Base-by-base conservation (phyloP, 129 eudicot genomes). In the Tagetes erecta region DNA sequence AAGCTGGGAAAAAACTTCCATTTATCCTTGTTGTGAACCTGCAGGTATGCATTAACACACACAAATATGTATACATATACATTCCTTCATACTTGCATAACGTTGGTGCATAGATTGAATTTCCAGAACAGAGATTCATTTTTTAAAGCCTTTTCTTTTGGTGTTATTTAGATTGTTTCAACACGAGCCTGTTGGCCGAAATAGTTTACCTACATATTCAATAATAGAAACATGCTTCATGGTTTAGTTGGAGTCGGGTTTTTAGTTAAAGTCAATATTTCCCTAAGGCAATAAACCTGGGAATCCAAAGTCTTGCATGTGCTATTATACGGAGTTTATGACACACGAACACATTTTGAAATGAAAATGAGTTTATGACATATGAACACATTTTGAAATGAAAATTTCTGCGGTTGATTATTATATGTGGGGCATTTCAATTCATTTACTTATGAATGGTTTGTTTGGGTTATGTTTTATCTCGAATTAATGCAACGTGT, bases 11-110 rank as follows among this genome's bases (percentile, higher is more conserved):
- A 84, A 88, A 78, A 35, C 81, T 90, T 70, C 98, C 98, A 36
- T 94, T 94, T 82, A 70, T 94, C 87, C 88, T 94, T 55, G 72
- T 90, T 14, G 78, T 94, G 66, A 94, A 94, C 84, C 96, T 94
- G 62, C 86, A 86, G 98, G 97, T 94, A 80, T 67, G 81, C 70
- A 6, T 55, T 55, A 20, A 27, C 58, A 14, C 27, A 14, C 0
- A 14, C 34, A 0, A 20, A 55, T 55, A 3, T 55, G 6, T 55
- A 20, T 7, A 27, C 20, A 36, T 40, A 64, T 39, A 11, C 14
- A 57, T 11, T 55, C 52, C 63, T 55, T 51, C 44, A 72, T 51
- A 52, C 34, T 11, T 44, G 5, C 47, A 20, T 49, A 12, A 33
- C 41, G 35, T 70, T 1, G 3, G 9, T 47, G 13, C 33, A 55